Evolutionary conservation across 2,329 filamentous ascomycete genomes (phyloP).

Genomic region (Arthrocladium fulminans): DNA sequence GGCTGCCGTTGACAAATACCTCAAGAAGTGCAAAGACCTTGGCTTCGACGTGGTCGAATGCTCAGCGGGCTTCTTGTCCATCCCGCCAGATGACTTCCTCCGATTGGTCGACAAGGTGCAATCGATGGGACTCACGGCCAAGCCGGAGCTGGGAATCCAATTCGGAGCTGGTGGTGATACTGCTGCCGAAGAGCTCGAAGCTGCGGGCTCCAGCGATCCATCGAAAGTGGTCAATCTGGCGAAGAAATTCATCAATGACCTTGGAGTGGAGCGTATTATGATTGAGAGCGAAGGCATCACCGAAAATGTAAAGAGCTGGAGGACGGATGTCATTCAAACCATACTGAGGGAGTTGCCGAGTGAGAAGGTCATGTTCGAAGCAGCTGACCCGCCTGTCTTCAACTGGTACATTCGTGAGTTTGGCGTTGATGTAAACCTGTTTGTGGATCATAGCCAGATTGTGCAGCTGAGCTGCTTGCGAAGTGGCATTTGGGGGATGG

Average conservation of each 20-base stretch:
- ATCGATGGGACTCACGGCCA: constrained; percentile 41
- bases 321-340: constrained; percentile 46
- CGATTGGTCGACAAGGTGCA: constrained; percentile 43
- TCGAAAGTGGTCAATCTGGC: constrained; percentile 43
- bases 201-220: constrained; percentile 42
- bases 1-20: constrained; percentile 43
- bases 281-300: constrained; percentile 53
- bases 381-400: constrained; percentile 47
- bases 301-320: constrained; percentile 47
- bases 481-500: constrained; percentile 48
- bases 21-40: constrained; percentile 44
- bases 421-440: constrained; percentile 48
- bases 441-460: constrained; percentile 51
- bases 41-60: constrained; percentile 49
- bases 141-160: constrained; percentile 49
- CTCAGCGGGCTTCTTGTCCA: constrained; percentile 45
- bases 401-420: constrained; percentile 52
- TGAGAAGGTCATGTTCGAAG: constrained; percentile 52
- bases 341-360: constrained; percentile 44
- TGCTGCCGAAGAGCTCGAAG: constrained; percentile 37
- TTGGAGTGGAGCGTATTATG: constrained; percentile 49
- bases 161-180: constrained; percentile 51
- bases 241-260: constrained; percentile 39
- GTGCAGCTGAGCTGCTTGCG: constrained; percentile 46
- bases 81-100: constrained; percentile 47